Conservation (phyloP, 768 basidiomycete species). For the Asterophora lycoperdoides region DNA sequence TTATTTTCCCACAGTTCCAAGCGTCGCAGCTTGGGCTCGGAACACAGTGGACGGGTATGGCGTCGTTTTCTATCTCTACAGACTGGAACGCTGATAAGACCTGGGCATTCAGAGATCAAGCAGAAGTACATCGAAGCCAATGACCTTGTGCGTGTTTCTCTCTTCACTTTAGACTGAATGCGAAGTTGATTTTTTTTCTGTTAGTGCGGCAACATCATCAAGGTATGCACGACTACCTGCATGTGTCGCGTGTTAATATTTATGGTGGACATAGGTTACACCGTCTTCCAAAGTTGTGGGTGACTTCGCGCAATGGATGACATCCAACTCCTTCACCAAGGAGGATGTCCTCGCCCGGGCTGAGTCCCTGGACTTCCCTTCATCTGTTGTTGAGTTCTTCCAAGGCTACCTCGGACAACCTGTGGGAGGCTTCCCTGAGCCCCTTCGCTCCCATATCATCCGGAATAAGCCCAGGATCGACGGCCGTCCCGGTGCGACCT, state of each 20-base stretch:
- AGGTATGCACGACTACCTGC: constrained; percentile 37
- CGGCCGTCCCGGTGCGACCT: constrained; percentile 83
- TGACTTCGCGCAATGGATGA: constrained; percentile 99
- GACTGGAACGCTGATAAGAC: constrained; percentile 10
- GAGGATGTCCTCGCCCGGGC: constrained; percentile 83
- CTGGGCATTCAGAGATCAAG: constrained; percentile 70
- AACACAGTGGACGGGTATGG: constrained; percentile 86
- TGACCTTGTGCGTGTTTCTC: constrained; percentile 59
- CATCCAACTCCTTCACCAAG: constrained; percentile 86
- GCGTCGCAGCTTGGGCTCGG: constrained; percentile 95
- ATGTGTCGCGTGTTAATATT: neutral
- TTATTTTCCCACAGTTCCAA: constrained; percentile 72
- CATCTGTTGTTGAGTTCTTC: constrained; percentile 97
- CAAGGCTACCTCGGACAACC: constrained; percentile 98
- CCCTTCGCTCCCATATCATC: constrained; percentile 86
- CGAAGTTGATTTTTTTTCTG: constrained; percentile 8
- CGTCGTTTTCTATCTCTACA: constrained; percentile 5
- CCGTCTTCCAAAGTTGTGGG: constrained; percentile 99
- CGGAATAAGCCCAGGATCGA: constrained; percentile 93
- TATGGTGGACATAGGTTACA: constrained; percentile 57
- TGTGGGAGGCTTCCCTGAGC: constrained; percentile 98
- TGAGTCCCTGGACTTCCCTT: constrained; percentile 93
- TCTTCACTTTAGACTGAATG: constrained; percentile 1
- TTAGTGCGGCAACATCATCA: constrained; percentile 96
- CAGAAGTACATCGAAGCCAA: constrained; percentile 99